Base-by-base conservation (phyloP, 2,329 filamentous ascomycete species). In the Ceratocystiopsis minuta region DNA sequence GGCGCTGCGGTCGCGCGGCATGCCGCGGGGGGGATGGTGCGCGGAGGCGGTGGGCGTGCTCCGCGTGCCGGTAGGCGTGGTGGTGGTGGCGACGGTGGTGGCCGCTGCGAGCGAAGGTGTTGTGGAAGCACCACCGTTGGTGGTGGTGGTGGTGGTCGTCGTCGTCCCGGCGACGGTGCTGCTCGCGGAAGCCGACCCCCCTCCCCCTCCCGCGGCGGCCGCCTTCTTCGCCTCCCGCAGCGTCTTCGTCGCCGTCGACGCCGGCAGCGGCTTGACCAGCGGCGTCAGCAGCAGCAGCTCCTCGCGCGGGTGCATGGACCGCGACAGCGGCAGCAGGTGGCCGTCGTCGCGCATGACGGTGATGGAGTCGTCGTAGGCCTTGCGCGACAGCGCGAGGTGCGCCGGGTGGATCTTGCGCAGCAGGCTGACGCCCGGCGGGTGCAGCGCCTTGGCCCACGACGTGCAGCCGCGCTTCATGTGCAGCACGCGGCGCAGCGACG, bases 341-440 rank as follows among this genome's bases (percentile, higher is more conserved):
- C 88, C 81, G 56, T 85, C 88, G 56, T 98, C 88, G 44, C 87
- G 71, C 38, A 96, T 84, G 18, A 98, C 80, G 0, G 87, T 90
- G 46, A 96, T 93, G 1, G 88, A 95, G 50, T 76, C 79, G 54
- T 93, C 87, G 57, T 96, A 98, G 2, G 86, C 86, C 54, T 74
- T 79, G 0, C 77, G 81, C 1, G 88, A 94, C 6, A 96, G 67
- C 6, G 72, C 73, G 11, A 82, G 77, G 55, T 96, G 88, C 12
- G 76, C 74, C 5, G 83, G 80, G 52, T 94, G 87, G 41, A 95
- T 72, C 49, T 80, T 75, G 14, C 83, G 80, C 34, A 95, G 67
- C 7, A 85, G 70, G 39, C 71, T 71, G 39, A 88, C 71, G 0
- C 88, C 87, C 0, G 79, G 75, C 2, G 88, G 87, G 49, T 90